phyloP scores from a whole-genome alignment of 805 yeast genomes.

The Lipomyces sp. region DNA sequence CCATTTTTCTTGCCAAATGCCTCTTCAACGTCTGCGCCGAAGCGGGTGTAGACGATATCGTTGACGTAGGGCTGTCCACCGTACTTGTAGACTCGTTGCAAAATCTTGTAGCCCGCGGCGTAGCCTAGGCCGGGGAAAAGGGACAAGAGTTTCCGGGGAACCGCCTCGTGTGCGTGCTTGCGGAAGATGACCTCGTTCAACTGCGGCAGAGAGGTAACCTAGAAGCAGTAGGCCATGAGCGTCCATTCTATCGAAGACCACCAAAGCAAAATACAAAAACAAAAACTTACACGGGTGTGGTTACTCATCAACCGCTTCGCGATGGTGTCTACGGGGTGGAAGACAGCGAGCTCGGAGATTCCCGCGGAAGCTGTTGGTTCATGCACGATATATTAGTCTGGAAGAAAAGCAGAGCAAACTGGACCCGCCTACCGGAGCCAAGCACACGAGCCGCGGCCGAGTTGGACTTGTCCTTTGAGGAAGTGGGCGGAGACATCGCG shows the following conservation, averaged over 20 bases:
- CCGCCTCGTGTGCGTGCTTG: constrained; percentile 68
- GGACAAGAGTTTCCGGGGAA: constrained; percentile 69
- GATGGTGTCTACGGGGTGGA: constrained; percentile 98
- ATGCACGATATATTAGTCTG: too few relatives aligned
- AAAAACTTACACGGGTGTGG: constrained; percentile 66
- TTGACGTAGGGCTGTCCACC: constrained; percentile 99
- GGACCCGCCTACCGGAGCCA: constrained; percentile 71
- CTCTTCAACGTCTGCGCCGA: constrained; percentile 64
- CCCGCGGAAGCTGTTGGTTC: constrained; percentile 79
- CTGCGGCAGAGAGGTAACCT: constrained; percentile 58
- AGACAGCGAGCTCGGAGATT: constrained; percentile 90
- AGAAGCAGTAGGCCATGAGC: constrained; percentile 39
- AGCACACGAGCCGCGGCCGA: constrained; percentile 85
- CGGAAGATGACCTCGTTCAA: constrained; percentile 85
- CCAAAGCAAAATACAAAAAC: background rate
- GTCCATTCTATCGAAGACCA: background rate
- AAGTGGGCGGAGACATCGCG: constrained; percentile 33
- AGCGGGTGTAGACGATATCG: constrained; percentile 78
- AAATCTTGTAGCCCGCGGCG: constrained; percentile 93
- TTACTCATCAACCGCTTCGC: constrained; percentile 93
- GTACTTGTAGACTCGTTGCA: constrained; percentile 96
- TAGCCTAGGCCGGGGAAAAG: constrained; percentile 97
- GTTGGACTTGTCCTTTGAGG: constrained; percentile 69
- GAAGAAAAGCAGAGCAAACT: too few relatives aligned
- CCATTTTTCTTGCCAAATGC: constrained; percentile 91